These are phyloP conservation scores for Nitzschia inconspicua DNA, from an alignment of 108 stramenopile genomes.

Conservation along the genomic window DNA sequence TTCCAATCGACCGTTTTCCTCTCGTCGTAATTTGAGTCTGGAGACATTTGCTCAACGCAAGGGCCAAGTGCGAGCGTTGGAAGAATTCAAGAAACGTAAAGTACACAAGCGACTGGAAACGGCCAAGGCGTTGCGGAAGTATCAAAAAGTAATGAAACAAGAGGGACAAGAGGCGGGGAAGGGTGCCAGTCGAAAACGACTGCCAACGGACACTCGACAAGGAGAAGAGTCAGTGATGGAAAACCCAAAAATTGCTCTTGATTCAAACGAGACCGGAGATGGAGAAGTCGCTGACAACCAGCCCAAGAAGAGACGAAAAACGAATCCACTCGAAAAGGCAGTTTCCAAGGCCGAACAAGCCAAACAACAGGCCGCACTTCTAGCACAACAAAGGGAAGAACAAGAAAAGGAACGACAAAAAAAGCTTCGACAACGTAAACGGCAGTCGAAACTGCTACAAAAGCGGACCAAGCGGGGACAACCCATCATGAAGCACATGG, in stretches of 20 bases:
- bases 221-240: neutral
- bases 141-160: conserved; percentile 61
- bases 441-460: conserved; percentile 42
- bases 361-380: conserved; percentile 5
- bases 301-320: conserved; percentile 15
- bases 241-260: neutral
- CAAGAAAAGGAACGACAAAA: conserved; percentile 35
- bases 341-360: conserved; percentile 36
- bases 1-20: too few species aligned
- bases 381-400: conserved; percentile 13
- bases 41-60: conserved; percentile 32
- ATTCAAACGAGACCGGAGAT: neutral
- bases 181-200: conserved; percentile 65
- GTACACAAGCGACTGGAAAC: conserved; percentile 52
- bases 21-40: too few species aligned
- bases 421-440: conserved; percentile 34
- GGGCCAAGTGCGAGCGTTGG: conserved; percentile 60
- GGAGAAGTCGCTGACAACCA: neutral
- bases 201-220: neutral
- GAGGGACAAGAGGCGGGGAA: conserved; percentile 69
- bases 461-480: conserved; percentile 65
- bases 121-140: conserved; percentile 53
- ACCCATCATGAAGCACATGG: conserved; percentile 77
- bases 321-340: conserved; percentile 38
- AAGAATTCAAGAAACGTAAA: conserved; percentile 61